Conservation (phyloP, 2,329 filamentous ascomycete genomes). For the Diaporthe sp. region DNA sequence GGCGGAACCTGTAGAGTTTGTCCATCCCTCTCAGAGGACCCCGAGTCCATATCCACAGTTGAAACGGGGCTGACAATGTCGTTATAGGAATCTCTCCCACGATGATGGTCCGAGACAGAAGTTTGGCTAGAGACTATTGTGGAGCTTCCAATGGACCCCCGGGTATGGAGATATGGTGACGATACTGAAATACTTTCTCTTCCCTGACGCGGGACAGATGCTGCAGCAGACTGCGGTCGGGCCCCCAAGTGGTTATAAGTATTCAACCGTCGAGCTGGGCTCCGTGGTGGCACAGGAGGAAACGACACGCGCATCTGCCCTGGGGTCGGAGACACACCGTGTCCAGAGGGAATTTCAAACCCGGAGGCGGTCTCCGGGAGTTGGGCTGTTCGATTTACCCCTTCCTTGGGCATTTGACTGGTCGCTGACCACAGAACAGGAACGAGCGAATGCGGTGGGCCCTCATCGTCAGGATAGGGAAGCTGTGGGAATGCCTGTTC, state of each 20-base stretch:
- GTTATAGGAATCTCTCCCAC: constrained; percentile 11
- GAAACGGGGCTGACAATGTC: constrained; percentile 23
- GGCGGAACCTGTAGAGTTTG: constrained; percentile 3
- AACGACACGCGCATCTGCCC: background rate
- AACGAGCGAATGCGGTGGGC: background rate
- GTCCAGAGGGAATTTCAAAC: background rate
- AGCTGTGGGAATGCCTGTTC: background rate
- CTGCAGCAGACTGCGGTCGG: background rate
- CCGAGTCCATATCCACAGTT: background rate
- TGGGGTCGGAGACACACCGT: background rate
- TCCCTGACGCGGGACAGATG: background rate
- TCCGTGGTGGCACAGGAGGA: background rate
- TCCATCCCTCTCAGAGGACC: background rate
- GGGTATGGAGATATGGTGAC: background rate
- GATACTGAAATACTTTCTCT: background rate
- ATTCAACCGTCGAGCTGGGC: background rate
- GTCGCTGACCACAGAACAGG: background rate
- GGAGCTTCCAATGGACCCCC: constrained; percentile 2
- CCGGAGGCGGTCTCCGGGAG: background rate
- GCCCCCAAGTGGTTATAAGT: background rate
- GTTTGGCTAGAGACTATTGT: background rate
- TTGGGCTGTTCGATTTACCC: background rate
- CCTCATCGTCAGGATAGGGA: background rate
- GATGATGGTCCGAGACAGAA: constrained; percentile 6
- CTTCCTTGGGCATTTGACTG: background rate